Conservation (phyloP, 345 rosid genomes). For the Turnera subulata region DNA sequence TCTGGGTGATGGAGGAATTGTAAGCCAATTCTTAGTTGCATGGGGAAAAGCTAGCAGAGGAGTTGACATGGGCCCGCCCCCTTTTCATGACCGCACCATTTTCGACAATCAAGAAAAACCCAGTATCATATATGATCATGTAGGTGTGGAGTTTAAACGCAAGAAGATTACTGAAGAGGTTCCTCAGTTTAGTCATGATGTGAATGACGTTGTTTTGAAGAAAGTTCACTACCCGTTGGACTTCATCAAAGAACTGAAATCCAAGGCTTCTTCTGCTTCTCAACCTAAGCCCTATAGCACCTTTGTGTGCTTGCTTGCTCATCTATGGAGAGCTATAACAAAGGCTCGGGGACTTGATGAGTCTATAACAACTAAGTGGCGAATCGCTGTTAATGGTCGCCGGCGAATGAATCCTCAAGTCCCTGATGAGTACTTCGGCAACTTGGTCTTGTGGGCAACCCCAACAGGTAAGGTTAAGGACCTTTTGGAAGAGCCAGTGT, state of each 20-base stretch:
- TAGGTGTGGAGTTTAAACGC: slow-evolving; percentile 23
- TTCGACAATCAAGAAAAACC: slow-evolving; percentile 21
- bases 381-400: slow-evolving; percentile 26
- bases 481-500: slow-evolving; percentile 16
- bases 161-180: slow-evolving; percentile 3
- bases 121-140: slow-evolving; percentile 18
- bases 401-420: slow-evolving; percentile 16
- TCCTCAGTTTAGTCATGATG: background rate
- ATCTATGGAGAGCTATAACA: slow-evolving; percentile 28
- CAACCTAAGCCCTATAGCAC: slow-evolving; percentile 18
- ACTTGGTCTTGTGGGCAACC: slow-evolving; percentile 35
- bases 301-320: slow-evolving; percentile 28
- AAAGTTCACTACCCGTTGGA: slow-evolving; percentile 29
- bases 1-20: slow-evolving; percentile 32
- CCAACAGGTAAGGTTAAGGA: slow-evolving; percentile 27
- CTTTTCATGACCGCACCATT: slow-evolving; percentile 19
- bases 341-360: slow-evolving; percentile 19
- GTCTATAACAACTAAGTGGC: slow-evolving; percentile 14
- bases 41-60: slow-evolving; percentile 36
- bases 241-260: slow-evolving; percentile 27
- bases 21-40: slow-evolving; percentile 30
- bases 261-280: slow-evolving; percentile 9
- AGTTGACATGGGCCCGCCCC: slow-evolving; percentile 16
- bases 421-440: slow-evolving; percentile 36
- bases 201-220: slow-evolving; percentile 22